Evolutionary conservation across 73 alveolate species (phyloP).

Genomic region (Paramecium primaurelia): DNA sequence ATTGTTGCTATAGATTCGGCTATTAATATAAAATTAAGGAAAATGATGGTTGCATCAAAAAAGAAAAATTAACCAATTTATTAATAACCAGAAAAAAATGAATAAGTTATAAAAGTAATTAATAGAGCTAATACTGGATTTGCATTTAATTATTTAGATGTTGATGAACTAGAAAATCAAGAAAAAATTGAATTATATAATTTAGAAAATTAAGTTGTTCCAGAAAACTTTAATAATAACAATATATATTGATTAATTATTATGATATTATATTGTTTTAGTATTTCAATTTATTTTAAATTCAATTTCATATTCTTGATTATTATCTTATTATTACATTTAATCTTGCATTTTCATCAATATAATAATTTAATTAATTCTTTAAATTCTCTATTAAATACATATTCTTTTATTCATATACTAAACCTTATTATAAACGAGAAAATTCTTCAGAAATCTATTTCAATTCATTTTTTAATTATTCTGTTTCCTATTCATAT

Average conservation of each 20-base stretch:
- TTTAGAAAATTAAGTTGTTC: neutral
- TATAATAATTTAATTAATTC: neutral
- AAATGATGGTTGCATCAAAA: neutral
- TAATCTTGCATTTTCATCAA: slow-evolving; percentile 5
- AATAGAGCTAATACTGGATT: slow-evolving; percentile 13
- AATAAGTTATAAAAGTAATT: neutral
- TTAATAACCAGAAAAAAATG: neutral
- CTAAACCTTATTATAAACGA: neutral
- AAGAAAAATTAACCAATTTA: neutral
- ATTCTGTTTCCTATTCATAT: neutral
- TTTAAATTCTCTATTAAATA: slow-evolving; percentile 7
- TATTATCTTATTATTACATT: neutral
- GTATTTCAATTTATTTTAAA: neutral
- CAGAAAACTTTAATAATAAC: neutral
- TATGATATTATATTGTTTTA: no score
- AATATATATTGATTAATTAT: neutral
- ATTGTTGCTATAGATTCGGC: slow-evolving; percentile 40
- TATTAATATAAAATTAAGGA: neutral
- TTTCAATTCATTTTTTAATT: neutral
- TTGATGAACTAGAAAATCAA: neutral
- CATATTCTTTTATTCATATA: neutral
- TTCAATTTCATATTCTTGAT: neutral
- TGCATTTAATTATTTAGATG: slow-evolving; percentile 18
- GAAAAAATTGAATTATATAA: neutral
- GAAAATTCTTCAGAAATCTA: neutral